Evolutionary conservation across 2,329 filamentous ascomycete genomes (phyloP).

Genomic region (Beauveria asiatica): DNA sequence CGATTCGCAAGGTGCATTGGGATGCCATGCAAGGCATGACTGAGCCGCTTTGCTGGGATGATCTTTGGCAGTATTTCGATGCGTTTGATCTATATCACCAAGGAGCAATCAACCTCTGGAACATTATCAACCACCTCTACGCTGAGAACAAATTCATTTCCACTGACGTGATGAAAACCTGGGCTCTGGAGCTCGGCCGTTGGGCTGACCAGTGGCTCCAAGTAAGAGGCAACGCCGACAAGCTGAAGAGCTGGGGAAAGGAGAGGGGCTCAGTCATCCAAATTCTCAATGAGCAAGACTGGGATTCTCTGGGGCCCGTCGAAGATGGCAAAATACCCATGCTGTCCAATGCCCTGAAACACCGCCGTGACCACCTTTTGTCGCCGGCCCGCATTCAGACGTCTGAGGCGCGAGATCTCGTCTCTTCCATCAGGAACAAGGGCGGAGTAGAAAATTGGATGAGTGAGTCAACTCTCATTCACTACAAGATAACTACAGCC

Average conservation of each 20-base stretch:
- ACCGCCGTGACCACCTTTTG: conserved; percentile 23
- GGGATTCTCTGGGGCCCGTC: conserved; percentile 21
- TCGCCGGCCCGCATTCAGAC: conserved; percentile 6
- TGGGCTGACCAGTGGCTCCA: conserved; percentile 31
- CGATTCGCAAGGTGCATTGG: conserved; percentile 29
- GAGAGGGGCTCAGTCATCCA: conserved; percentile 19
- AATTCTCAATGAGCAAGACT: conserved; percentile 21
- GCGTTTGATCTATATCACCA: conserved; percentile 36
- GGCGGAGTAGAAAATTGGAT: conserved; percentile 28
- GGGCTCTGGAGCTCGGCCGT: conserved; percentile 22
- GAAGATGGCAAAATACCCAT: conserved; percentile 22
- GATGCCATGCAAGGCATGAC: conserved; percentile 26
- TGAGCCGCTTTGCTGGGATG: conserved; percentile 26
- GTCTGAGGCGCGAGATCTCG: conserved; percentile 19
- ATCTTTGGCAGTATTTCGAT: conserved; percentile 42
- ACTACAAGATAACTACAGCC: neutral
- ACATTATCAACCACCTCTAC: conserved; percentile 32
- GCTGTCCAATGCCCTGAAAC: conserved; percentile 24
- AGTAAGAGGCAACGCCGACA: conserved; percentile 21
- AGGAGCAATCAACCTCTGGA: conserved; percentile 41
- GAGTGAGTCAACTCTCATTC: conserved; percentile 19
- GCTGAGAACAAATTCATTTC: conserved; percentile 31
- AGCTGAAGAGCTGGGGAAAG: conserved; percentile 23
- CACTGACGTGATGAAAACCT: conserved; percentile 17
- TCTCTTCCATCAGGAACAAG: conserved; percentile 18